A percentile compares a stretch with the other conserved stretches of the same genome.
Evolutionary conservation across 2,329 filamentous ascomycete species (phyloP).

Genomic region (Tolypocladium tundrense): DNA sequence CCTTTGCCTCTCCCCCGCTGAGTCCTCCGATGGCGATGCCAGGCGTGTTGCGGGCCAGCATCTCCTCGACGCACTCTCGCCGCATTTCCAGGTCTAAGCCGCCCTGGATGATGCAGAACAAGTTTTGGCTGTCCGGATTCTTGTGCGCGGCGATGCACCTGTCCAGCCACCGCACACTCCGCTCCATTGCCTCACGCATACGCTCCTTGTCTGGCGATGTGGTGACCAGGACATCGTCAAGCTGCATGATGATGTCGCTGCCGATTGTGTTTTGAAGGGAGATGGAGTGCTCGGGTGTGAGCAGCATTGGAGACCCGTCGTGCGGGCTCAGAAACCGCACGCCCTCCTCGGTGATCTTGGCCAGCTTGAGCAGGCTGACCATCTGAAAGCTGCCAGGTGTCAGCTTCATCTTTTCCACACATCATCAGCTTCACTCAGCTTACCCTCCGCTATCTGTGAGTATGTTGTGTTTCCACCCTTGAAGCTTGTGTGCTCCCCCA

Average conservation of each 20-base stretch:
- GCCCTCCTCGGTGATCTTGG: constrained; percentile 88
- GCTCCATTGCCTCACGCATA: constrained; percentile 91
- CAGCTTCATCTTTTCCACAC: not conserved
- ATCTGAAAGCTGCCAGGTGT: constrained; percentile 71
- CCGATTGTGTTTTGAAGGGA: constrained; percentile 93
- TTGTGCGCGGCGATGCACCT: constrained; percentile 85
- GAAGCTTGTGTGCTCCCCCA: constrained; percentile 87
- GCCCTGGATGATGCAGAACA: constrained; percentile 98
- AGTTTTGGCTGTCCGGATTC: constrained; percentile 73
- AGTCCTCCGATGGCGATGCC: constrained; percentile 94
- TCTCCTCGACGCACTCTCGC: constrained; percentile 70
- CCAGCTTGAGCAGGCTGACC: constrained; percentile 90
- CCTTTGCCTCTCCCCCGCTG: constrained; percentile 89
- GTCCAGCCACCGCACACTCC: constrained; percentile 91
- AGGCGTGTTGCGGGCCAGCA: constrained; percentile 84
- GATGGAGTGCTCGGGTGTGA: constrained; percentile 96
- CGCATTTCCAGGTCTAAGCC: constrained; percentile 84
- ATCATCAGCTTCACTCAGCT: constrained; percentile 11
- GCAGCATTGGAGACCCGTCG: constrained; percentile 88
- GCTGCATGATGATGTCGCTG: constrained; percentile 98
- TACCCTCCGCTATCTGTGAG: constrained; percentile 72
- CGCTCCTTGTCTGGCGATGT: constrained; percentile 81
- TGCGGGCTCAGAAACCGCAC: constrained; percentile 95
- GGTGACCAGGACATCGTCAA: constrained; percentile 94
- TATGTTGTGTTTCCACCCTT: constrained; percentile 93